These are phyloP conservation scores for Aciculosporium take DNA, from an alignment of 2,329 filamentous ascomycete genomes.

Conservation along the genomic window DNA sequence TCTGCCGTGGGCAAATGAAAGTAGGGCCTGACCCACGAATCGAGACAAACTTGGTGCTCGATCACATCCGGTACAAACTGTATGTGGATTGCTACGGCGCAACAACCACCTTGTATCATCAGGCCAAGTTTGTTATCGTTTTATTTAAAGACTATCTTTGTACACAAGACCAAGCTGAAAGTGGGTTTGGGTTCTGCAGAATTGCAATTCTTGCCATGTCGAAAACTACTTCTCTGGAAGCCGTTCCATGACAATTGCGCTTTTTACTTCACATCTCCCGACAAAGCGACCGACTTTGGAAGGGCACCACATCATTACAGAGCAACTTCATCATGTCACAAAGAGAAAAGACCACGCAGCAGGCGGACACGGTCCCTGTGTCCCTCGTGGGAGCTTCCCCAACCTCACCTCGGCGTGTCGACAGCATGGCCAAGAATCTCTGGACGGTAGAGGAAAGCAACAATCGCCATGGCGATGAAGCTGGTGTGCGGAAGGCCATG, in stretches of 20 bases:
- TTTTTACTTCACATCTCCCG: background rate
- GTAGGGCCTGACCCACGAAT: no score
- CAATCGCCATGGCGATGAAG: background rate
- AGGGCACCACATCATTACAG: background rate
- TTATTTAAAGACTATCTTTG: no score
- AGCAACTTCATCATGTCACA: background rate
- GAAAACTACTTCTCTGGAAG: background rate
- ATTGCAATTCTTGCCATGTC: no score
- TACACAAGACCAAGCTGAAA: no score
- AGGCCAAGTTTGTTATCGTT: no score
- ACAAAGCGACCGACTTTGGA: background rate
- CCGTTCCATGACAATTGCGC: background rate
- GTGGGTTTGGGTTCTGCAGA: no score
- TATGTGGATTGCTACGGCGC: no score
- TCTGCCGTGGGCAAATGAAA: no score
- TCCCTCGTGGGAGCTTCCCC: background rate
- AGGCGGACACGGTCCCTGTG: background rate
- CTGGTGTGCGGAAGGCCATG: conserved; percentile 5
- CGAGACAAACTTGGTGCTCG: no score
- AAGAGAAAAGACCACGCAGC: background rate
- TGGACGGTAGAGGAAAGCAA: conserved; percentile 14
- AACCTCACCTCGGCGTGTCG: background rate
- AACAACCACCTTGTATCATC: no score
- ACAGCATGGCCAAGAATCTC: background rate
- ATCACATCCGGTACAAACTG: no score